Percentiles rank a stretch among this genome's conserved stretches.
Conservation (phyloP, 2,329 filamentous ascomycete species). For the Magnaporthiopsis rhizophila region DNA sequence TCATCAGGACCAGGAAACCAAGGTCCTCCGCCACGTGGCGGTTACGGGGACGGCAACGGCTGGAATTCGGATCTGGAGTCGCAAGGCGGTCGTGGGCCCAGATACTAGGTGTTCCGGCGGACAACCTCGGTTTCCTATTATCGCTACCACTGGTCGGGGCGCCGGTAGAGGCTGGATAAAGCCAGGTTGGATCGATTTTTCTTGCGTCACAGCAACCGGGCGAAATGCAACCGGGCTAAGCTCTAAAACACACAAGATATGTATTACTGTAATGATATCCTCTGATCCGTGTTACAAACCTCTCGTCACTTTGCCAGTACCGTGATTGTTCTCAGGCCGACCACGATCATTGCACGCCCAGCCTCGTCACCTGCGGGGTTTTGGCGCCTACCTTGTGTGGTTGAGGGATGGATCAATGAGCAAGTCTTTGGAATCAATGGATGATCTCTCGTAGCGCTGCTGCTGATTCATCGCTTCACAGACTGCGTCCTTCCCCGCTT, state of each 20-base stretch:
- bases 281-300: not conserved
- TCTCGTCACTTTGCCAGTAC: not conserved
- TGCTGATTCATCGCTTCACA: not conserved
- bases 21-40: slow-evolving; percentile 3
- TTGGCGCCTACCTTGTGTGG: not conserved
- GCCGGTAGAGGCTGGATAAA: not conserved
- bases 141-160: not conserved
- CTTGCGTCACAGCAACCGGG: not conserved
- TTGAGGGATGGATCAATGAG: not conserved
- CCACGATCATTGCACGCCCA: not conserved
- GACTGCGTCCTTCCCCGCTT: not conserved
- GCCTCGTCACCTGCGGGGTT: not conserved
- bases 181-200: not conserved
- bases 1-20: slow-evolving; percentile 9
- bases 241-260: not conserved
- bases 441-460: too few relatives aligned
- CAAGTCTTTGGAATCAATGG: too few relatives aligned
- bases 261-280: not conserved
- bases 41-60: slow-evolving; percentile 1
- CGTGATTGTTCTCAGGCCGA: not conserved
- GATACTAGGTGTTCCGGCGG: slow-evolving; percentile 10
- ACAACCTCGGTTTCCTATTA: not conserved
- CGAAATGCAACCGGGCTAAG: not conserved
- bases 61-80: slow-evolving; percentile 16
- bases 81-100: slow-evolving; percentile 11